Percentiles rank a stretch among this genome's conserved stretches.
These are phyloP conservation scores for Primulina tabacum DNA, from an alignment of 257 asterid genomes.

Conservation along the genomic window DNA sequence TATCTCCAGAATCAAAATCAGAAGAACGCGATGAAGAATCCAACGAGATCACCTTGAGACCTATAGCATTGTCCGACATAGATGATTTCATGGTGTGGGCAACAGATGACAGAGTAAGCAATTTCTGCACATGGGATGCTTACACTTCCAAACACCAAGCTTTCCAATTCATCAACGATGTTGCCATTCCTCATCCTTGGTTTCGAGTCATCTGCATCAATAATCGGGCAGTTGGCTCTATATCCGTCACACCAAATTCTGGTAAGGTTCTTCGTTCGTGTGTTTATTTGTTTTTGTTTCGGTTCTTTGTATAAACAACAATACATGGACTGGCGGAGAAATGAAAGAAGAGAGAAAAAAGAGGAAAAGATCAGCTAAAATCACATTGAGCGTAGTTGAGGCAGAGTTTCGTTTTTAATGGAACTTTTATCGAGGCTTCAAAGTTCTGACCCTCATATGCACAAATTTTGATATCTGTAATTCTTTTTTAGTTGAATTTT, in stretches of 20 bases:
- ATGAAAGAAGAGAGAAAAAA: no score
- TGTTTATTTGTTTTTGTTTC: no score
- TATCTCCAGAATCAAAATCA: not conserved
- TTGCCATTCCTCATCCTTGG: constrained; percentile 44
- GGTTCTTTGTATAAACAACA: no score
- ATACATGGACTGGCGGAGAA: no score
- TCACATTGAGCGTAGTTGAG: no score
- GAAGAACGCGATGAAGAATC: constrained; percentile 9
- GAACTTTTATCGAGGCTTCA: no score
- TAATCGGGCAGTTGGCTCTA: constrained; percentile 40
- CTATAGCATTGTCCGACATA: constrained; percentile 30
- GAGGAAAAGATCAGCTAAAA: no score
- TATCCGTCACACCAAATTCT: constrained; percentile 46
- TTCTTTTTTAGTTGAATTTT: no score
- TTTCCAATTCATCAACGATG: constrained; percentile 26
- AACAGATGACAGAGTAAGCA: constrained; percentile 46
- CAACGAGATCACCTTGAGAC: constrained; percentile 34
- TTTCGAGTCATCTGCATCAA: constrained; percentile 39
- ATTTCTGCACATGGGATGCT: constrained; percentile 49
- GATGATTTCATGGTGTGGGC: constrained; percentile 67
- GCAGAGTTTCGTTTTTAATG: no score
- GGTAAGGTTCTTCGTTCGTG: constrained; percentile 11
- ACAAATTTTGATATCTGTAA: not conserved
- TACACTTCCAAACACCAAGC: constrained; percentile 42
- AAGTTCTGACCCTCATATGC: no score